A percentile compares a stretch with the other conserved stretches of the same genome.
Evolutionary conservation across 2,329 filamentous ascomycete species (phyloP).

Genomic region (Hortaea sp.): DNA sequence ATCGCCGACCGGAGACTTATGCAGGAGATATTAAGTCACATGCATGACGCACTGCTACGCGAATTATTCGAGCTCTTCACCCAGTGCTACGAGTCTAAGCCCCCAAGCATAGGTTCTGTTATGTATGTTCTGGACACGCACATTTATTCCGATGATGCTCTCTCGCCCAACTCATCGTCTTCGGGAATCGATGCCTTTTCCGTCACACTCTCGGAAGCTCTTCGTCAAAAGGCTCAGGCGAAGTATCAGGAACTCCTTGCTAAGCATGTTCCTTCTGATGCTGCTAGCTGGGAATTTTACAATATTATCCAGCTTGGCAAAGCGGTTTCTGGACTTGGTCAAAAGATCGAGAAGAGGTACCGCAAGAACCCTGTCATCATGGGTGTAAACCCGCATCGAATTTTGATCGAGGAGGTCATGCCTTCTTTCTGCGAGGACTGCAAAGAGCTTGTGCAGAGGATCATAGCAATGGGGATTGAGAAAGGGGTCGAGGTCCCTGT

Average conservation of each 20-base stretch:
- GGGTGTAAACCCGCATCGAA: conserved; percentile 58
- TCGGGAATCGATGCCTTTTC: conserved; percentile 65
- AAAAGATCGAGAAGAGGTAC: conserved; percentile 88
- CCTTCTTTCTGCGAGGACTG: conserved; percentile 87
- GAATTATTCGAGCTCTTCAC: conserved; percentile 84
- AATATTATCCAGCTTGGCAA: conserved; percentile 86
- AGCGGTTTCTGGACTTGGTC: conserved; percentile 71
- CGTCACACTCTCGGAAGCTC: conserved; percentile 58
- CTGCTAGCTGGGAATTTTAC: conserved; percentile 79
- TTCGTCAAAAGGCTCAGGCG: conserved; percentile 64
- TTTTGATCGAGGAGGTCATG: conserved; percentile 73
- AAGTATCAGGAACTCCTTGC: conserved; percentile 72
- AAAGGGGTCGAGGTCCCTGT: conserved; percentile 68
- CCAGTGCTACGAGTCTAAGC: conserved; percentile 80
- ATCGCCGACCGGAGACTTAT: conserved; percentile 47
- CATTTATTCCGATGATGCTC: conserved; percentile 67
- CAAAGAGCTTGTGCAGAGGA: conserved; percentile 70
- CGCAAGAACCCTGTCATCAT: conserved; percentile 78
- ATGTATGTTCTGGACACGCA: conserved; percentile 76
- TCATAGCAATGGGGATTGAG: conserved; percentile 62
- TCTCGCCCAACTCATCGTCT: conserved; percentile 48
- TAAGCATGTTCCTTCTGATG: conserved; percentile 66
- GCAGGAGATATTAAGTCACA: conserved; percentile 59
- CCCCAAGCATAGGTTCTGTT: conserved; percentile 67
- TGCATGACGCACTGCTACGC: conserved; percentile 74